Base-by-base conservation (phyloP, 805 yeast species). In the Starmera dryadoides region DNA sequence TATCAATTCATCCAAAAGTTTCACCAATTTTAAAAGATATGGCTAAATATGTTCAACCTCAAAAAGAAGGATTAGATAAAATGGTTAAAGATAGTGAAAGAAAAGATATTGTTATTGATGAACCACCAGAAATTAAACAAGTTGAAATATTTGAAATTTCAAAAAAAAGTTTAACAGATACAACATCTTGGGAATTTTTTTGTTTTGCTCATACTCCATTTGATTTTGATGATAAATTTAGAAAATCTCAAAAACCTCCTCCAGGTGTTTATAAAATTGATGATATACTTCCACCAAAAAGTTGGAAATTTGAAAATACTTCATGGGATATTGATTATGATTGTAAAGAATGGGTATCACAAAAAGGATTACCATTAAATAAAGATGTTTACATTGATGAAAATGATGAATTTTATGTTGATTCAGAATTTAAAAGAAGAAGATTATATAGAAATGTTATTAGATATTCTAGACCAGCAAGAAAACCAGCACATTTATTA, bases 131-230 rank as follows among this genome's bases (percentile, higher is more conserved):
- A 35, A 56, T 63, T 1, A 64, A 76, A 33, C 56, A 63, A n/a
- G 88, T 86, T 7, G 94, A 88, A 52, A 66, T 89, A 1, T 89
- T 70, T 56, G 95, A 88, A 57, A 68, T 88, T 19, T 84, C 84
- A 54, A 68, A 71, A 33, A 81, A 72, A 47, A 83, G 83, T 30
- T 59, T 77, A 20, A 70, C 82, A 2, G 22, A 21, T 2, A 73
- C 78, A 0, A 63, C 69, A 6, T 68, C 68, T 22, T 88, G 91
- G 85, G 67, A 71, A 30, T 73, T 79, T 22, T 75, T 75, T 53
- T 55, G 72, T 18, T 85, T 69, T 53, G 70, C 91, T 0, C 63
- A 64, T 11, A 63, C 64, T 3, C 56, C 79, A 0, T 89, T 81
- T 57, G 80, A 75, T 41, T 53, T 57, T 16, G 58, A 59, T 19